Evolutionary conservation across 2,329 filamentous ascomycete species (phyloP).

Genomic region (Xylaria sp.): DNA sequence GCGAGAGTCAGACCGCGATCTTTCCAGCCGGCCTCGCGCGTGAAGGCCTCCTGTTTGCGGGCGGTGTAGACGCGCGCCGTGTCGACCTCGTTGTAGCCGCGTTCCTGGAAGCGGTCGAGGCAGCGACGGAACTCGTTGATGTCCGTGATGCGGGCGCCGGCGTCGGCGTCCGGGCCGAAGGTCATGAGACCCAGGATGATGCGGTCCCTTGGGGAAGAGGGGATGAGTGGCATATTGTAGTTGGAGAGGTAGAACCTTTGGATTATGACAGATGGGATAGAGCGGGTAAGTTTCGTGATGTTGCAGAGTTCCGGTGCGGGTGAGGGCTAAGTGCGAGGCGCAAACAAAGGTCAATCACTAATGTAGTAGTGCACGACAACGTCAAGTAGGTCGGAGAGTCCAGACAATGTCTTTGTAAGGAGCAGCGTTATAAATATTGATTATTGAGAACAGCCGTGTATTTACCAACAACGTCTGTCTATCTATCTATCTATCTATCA

Average conservation of each 20-base stretch:
- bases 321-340: no score
- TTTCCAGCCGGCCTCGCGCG: conserved; percentile 79
- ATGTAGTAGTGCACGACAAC: no score
- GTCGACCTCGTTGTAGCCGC: conserved; percentile 86
- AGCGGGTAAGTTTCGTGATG: background rate
- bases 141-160: conserved; percentile 77
- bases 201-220: conserved; percentile 64
- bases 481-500: no score
- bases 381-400: no score
- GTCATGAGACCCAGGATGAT: conserved; percentile 90
- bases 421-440: no score
- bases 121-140: conserved; percentile 73
- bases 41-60: conserved; percentile 82
- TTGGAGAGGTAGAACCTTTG: background rate
- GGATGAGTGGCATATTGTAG: conserved; percentile 60
- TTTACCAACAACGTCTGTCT: no score
- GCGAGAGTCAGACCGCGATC: conserved; percentile 80
- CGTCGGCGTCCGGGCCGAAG: conserved; percentile 72
- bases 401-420: no score
- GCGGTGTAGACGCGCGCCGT: conserved; percentile 81
- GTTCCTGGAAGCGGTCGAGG: conserved; percentile 79
- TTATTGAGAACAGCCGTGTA: no score
- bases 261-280: background rate
- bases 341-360: no score
- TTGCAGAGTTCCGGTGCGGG: no score